Percentiles rank a stretch among this genome's conserved stretches.
Evolutionary conservation across 2,329 filamentous ascomycete genomes (phyloP).

Genomic region (Zarea fungicola): DNA sequence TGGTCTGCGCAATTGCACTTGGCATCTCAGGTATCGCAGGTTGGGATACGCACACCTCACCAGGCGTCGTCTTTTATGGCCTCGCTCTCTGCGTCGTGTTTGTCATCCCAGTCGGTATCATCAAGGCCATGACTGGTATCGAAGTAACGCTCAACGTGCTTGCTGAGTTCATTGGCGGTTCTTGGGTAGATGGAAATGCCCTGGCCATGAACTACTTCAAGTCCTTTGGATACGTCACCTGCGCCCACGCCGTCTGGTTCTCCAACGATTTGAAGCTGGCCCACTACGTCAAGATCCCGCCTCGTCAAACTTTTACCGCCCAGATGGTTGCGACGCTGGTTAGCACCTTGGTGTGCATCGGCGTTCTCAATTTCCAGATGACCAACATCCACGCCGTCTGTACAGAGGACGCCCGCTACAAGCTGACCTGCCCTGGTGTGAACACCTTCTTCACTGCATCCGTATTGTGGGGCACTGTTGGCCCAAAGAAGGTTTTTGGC

Average conservation of each 20-base stretch:
- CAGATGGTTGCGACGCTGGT: constrained; percentile 54
- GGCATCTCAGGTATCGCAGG: constrained; percentile 42
- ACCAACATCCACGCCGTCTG: constrained; percentile 45
- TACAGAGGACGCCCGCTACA: constrained; percentile 40
- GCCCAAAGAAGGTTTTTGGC: constrained; percentile 46
- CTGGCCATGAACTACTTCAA: constrained; percentile 52
- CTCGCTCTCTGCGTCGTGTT: constrained; percentile 45
- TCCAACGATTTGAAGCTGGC: constrained; percentile 44
- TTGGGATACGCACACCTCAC: constrained; percentile 47
- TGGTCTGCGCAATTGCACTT: constrained; percentile 39
- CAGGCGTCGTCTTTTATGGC: constrained; percentile 47
- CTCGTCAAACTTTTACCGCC: constrained; percentile 52
- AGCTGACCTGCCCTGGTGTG: constrained; percentile 46
- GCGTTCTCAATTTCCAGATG: constrained; percentile 46
- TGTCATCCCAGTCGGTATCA: constrained; percentile 47
- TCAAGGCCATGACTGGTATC: constrained; percentile 49
- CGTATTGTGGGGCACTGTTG: constrained; percentile 51
- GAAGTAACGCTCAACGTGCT: constrained; percentile 49
- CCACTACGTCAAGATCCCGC: constrained; percentile 57
- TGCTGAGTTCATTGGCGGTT: constrained; percentile 49
- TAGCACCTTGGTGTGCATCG: constrained; percentile 46
- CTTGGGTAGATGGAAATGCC: constrained; percentile 44
- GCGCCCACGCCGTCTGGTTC: constrained; percentile 47
- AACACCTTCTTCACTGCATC: constrained; percentile 54
- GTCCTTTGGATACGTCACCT: constrained; percentile 45